phyloP scores from a whole-genome alignment of 306 rosid genomes.

The Cucumis hystrix region DNA sequence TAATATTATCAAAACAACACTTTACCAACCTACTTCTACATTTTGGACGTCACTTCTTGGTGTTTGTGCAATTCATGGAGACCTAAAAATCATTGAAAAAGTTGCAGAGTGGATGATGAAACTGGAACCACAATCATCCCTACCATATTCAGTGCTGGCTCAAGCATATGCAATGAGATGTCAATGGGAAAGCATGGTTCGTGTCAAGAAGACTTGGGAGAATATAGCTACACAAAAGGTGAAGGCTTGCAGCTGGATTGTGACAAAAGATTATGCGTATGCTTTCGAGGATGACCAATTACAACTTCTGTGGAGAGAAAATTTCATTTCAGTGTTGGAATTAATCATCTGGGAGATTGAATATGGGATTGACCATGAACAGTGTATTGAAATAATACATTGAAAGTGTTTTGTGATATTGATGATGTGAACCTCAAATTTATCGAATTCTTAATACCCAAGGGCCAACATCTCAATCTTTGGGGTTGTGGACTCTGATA shows the following conservation, averaged over 20 bases:
- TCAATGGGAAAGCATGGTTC: slow-evolving; percentile 65
- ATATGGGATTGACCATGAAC: slow-evolving; percentile 12
- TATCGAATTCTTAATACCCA: not conserved
- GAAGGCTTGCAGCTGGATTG: slow-evolving; percentile 53
- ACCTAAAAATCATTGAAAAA: slow-evolving; percentile 44
- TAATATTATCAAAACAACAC: slow-evolving; percentile 31
- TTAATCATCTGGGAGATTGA: slow-evolving; percentile 50
- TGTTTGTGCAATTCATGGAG: slow-evolving; percentile 30
- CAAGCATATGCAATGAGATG: slow-evolving; percentile 46
- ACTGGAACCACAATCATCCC: slow-evolving; percentile 31
- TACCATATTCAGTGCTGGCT: slow-evolving; percentile 53
- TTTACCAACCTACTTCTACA: slow-evolving; percentile 19
- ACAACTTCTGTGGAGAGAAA: slow-evolving; percentile 40
- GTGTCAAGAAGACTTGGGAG: slow-evolving; percentile 38
- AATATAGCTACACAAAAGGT: slow-evolving; percentile 20
- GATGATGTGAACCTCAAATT: not conserved
- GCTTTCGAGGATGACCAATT: slow-evolving; percentile 43
- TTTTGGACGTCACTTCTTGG: slow-evolving; percentile 52
- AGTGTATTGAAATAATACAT: not conserved
- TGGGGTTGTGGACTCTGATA: not conserved
- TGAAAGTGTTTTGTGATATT: not conserved
- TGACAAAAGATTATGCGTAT: slow-evolving; percentile 37
- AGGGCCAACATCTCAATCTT: not conserved
- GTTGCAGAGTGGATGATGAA: slow-evolving; percentile 45
- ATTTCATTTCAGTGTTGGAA: slow-evolving; percentile 36